phyloP scores from a whole-genome alignment of 148 eudicot genomes.

The Polygonum aviculare region DNA sequence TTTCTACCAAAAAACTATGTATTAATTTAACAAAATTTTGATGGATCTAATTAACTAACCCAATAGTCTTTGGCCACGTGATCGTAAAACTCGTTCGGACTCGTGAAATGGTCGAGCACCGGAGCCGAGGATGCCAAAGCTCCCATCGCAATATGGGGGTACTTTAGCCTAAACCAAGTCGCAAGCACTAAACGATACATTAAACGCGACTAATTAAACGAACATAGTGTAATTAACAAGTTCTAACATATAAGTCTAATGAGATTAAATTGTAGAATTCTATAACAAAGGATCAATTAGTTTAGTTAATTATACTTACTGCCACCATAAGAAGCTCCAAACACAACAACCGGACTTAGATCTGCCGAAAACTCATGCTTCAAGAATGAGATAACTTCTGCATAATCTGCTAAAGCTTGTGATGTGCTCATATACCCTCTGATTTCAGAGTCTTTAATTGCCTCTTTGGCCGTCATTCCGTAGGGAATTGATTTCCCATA shows the following conservation, averaged over 20 bases:
- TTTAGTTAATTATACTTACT: not conserved
- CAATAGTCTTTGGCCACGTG: not conserved
- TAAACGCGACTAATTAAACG: no score
- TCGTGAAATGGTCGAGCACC: slow-evolving; percentile 18
- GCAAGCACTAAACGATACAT: slow-evolving; percentile 28
- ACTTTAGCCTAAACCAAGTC: slow-evolving; percentile 48
- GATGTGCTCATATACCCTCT: slow-evolving; percentile 49
- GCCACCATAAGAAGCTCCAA: slow-evolving; percentile 2
- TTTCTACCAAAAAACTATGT: no score
- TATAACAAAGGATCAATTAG: not conserved
- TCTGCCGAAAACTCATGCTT: slow-evolving; percentile 67
- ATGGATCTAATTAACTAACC: not conserved
- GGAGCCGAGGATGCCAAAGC: slow-evolving; percentile 61
- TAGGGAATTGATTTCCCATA: slow-evolving; percentile 90
- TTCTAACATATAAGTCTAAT: no score
- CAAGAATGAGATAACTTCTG: slow-evolving; percentile 53
- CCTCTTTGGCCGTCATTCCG: not conserved
- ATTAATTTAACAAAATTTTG: not conserved
- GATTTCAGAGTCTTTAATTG: not conserved
- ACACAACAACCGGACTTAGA: slow-evolving; percentile 74
- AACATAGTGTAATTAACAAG: not conserved
- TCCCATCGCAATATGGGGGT: slow-evolving; percentile 46
- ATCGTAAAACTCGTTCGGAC: not conserved
- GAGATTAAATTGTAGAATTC: no score
- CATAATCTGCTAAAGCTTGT: slow-evolving; percentile 81